phyloP scores from a whole-genome alignment of 2,329 filamentous ascomycete species.

The Furcasterigmium furcatum region DNA sequence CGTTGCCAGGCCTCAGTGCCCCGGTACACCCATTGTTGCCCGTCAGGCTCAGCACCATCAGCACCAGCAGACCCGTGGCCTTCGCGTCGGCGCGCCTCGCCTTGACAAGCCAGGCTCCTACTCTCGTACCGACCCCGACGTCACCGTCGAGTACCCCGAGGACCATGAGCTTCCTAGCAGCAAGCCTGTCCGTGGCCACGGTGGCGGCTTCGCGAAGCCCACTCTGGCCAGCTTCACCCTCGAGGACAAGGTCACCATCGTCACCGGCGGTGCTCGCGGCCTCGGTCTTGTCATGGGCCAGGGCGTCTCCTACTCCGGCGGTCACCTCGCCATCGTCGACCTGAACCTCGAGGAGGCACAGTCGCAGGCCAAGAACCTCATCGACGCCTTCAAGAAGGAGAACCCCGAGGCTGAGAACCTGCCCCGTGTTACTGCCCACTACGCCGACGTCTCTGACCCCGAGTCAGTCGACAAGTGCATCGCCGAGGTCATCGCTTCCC shows the following conservation, averaged over 20 bases:
- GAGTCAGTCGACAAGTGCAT: conserved; percentile 75
- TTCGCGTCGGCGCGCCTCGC: conserved; percentile 28
- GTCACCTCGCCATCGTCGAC: conserved; percentile 88
- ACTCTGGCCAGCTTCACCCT: conserved; percentile 85
- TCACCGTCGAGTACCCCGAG: conserved; percentile 75
- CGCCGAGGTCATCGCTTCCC: conserved; percentile 63
- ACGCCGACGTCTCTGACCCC: conserved; percentile 79
- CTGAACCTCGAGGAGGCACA: conserved; percentile 84
- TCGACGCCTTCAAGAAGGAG: conserved; percentile 73
- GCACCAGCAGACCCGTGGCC: conserved; percentile 17
- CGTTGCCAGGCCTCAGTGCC: conserved; percentile 7
- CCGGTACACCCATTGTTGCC: conserved; percentile 15
- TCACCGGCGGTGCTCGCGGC: conserved; percentile 88
- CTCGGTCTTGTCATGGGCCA: conserved; percentile 91
- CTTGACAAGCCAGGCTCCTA: conserved; percentile 56
- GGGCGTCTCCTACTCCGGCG: conserved; percentile 83
- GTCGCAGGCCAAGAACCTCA: conserved; percentile 69
- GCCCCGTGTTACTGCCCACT: conserved; percentile 86
- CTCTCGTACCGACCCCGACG: conserved; percentile 75
- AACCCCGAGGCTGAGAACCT: conserved; percentile 71
- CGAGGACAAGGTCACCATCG: conserved; percentile 76
- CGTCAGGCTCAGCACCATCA: conserved; percentile 12
- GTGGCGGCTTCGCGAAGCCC: conserved; percentile 78
- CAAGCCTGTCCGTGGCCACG: conserved; percentile 69
- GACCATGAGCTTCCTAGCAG: conserved; percentile 71